Evolutionary conservation across 495 filamentous ascomycete species (phyloP).

Genomic region (Hypoxylon rickii): DNA sequence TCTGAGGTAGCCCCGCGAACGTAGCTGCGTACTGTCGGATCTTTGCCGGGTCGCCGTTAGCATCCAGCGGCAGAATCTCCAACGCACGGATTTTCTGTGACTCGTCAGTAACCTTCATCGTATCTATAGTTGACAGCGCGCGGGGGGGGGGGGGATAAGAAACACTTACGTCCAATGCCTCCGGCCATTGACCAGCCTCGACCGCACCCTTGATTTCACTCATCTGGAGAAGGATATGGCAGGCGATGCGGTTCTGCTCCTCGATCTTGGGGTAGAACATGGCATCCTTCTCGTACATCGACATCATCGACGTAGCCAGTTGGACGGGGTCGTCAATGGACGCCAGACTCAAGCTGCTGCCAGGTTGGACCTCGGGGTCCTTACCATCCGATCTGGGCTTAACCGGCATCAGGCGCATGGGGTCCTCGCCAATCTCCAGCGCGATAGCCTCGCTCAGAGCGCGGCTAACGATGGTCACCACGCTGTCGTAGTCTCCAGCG

Average conservation of each 20-base stretch:
- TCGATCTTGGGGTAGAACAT: constrained; percentile 74
- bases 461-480: constrained; percentile 84
- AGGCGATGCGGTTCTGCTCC: constrained; percentile 68
- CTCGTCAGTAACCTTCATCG: constrained; percentile 25
- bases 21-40: constrained; percentile 77
- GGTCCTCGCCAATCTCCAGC: constrained; percentile 77
- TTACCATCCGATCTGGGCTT: constrained; percentile 61
- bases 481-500: constrained; percentile 90
- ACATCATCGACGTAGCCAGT: constrained; percentile 78
- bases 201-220: constrained; percentile 74
- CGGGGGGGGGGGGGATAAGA: background rate
- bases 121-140: background rate
- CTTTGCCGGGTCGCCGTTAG: constrained; percentile 67
- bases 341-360: constrained; percentile 77
- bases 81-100: constrained; percentile 70
- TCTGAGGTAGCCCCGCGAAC: constrained; percentile 73
- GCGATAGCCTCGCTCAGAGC: constrained; percentile 87
- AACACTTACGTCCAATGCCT: constrained; percentile 78
- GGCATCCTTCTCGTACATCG: constrained; percentile 74
- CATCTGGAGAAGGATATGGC: constrained; percentile 74
- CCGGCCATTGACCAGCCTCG: constrained; percentile 71
- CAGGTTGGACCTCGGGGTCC: constrained; percentile 39
- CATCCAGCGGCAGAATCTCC: constrained; percentile 75
- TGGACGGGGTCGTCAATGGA: constrained; percentile 83
- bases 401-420: constrained; percentile 74